Conservation (phyloP, 208 protist genomes). For the Willaertia magna region DNA sequence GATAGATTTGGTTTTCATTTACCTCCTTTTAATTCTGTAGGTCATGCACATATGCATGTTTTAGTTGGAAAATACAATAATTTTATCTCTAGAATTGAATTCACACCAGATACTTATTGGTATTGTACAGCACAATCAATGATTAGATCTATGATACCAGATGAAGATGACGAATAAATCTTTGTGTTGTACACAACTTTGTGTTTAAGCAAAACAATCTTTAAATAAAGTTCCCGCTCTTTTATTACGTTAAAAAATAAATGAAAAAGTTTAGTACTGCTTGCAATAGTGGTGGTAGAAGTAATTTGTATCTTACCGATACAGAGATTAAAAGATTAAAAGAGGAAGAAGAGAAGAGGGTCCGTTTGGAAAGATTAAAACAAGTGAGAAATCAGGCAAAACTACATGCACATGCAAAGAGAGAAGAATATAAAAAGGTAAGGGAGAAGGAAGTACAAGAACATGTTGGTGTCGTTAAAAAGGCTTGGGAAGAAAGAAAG, state of each 20-base stretch:
- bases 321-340: not conserved
- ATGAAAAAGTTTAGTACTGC: too few species aligned
- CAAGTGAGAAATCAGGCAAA: not conserved
- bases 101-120: not conserved
- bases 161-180: too few species aligned
- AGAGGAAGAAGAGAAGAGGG: not conserved
- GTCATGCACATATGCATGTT: not conserved
- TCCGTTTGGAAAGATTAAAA: not conserved
- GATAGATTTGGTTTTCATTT: not conserved
- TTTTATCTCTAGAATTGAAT: not conserved
- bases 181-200: too few species aligned
- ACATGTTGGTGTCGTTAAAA: not conserved
- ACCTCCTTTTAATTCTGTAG: not conserved
- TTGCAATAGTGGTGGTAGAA: too few species aligned
- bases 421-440: not conserved
- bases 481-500: not conserved
- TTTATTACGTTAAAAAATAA: too few species aligned
- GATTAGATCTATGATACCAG: too few species aligned
- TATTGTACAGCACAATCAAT: not conserved
- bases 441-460: not conserved
- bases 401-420: not conserved
- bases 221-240: too few species aligned
- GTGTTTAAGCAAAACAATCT: too few species aligned
- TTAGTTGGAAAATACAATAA: not conserved
- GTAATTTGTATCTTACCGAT: too few species aligned